Conservation (phyloP, 257 asterid species). For the Lantana camara region DNA sequence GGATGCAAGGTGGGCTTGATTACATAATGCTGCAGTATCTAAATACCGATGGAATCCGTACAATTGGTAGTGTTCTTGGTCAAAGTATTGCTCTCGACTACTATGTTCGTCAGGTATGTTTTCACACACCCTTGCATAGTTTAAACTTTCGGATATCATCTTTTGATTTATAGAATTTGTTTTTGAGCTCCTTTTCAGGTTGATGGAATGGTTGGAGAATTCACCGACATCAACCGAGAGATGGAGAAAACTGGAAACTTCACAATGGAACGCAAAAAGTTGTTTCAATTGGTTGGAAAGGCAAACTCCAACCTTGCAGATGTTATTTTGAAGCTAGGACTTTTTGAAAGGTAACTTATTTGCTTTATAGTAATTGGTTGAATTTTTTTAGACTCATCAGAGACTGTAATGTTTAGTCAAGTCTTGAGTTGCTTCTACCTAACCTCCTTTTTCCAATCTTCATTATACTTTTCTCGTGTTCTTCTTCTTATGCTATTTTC, state of each 20-base stretch:
- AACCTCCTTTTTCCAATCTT: no score
- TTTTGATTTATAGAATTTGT: neutral
- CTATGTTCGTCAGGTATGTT: constrained; percentile 89
- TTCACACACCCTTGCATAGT: neutral
- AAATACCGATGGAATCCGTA: constrained; percentile 82
- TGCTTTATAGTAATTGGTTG: neutral
- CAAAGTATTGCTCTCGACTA: constrained; percentile 99
- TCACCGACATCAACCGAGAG: constrained; percentile 88
- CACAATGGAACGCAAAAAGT: constrained; percentile 89
- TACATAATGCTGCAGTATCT: constrained; percentile 84
- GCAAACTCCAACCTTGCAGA: constrained; percentile 97
- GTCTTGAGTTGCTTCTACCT: no score
- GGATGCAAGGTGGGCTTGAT: constrained; percentile 99
- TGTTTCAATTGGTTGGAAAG: constrained; percentile 95
- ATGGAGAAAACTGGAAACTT: constrained; percentile 98
- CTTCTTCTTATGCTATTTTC: no score
- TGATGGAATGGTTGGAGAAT: constrained; percentile 95
- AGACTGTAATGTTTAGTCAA: no score
- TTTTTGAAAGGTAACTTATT: constrained; percentile 82
- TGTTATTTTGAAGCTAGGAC: constrained; percentile 93
- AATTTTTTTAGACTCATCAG: no score
- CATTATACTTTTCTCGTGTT: no score
- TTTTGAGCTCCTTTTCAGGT: constrained; percentile 49
- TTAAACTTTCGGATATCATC: constrained; percentile 20
- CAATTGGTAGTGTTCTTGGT: constrained; percentile 97